These are phyloP conservation scores for Myxozyma lipomycoides DNA, from an alignment of 805 yeast species.

Conservation along the genomic window DNA sequence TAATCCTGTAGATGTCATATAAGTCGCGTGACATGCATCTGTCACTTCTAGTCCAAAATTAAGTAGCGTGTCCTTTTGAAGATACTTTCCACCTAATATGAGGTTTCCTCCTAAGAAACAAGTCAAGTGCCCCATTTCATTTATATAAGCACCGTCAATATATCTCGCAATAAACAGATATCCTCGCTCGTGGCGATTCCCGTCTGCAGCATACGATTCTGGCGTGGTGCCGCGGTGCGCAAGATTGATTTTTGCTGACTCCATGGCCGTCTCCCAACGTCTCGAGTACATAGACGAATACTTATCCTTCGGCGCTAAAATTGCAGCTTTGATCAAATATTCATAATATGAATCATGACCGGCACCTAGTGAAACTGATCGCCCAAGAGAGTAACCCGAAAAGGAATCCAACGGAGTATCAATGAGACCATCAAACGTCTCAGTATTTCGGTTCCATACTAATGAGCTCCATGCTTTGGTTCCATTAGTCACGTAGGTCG, in stretches of 20 bases:
- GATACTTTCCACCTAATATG: slow-evolving; percentile 22
- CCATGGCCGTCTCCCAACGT: slow-evolving; percentile 25
- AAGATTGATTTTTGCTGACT: slow-evolving; percentile 7
- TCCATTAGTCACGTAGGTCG: slow-evolving; percentile 37
- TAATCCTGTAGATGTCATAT: slow-evolving; percentile 20
- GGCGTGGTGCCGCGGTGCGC: slow-evolving; percentile 18
- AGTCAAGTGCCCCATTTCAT: slow-evolving; percentile 28
- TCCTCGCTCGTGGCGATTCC: slow-evolving; percentile 9
- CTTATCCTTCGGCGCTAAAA: slow-evolving; percentile 17
- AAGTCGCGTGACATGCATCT: slow-evolving; percentile 25
- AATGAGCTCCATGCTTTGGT: slow-evolving; percentile 22
- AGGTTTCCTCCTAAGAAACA: slow-evolving; percentile 25
- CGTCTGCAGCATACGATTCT: slow-evolving; percentile 13
- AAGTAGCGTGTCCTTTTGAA: slow-evolving; percentile 15
- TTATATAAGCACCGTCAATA: slow-evolving; percentile 13
- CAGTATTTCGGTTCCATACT: slow-evolving; percentile 17
- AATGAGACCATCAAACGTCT: slow-evolving; percentile 22
- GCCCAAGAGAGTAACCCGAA: slow-evolving; percentile 16
- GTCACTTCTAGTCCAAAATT: slow-evolving; percentile 18
- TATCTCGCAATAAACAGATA: slow-evolving; percentile 17
- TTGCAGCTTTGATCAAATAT: slow-evolving; percentile 25
- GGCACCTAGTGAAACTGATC: slow-evolving; percentile 19
- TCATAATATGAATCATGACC: slow-evolving; percentile 27
- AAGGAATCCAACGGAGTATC: slow-evolving; percentile 21
- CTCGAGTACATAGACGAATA: slow-evolving; percentile 11